phyloP scores from a whole-genome alignment of 1,284 basidiomycete species.

The Caloboletus firmus region DNA sequence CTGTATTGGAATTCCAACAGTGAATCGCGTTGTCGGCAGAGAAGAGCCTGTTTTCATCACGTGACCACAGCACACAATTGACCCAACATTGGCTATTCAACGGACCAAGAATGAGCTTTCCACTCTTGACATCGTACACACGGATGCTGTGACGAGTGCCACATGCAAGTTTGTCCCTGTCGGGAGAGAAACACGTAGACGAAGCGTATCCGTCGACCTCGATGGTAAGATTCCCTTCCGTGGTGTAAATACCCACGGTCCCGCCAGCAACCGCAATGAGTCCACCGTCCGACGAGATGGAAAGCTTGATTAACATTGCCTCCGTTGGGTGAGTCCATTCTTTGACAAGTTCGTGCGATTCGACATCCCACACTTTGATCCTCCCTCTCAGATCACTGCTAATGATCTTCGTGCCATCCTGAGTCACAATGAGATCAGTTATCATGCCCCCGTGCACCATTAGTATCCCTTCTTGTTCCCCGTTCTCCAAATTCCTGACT shows the following conservation, averaged over 20 bases:
- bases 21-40: slow-evolving; percentile 8
- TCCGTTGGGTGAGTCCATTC: background rate
- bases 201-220: too few relatives aligned
- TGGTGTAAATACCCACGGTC: background rate
- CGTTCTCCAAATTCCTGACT: too few relatives aligned
- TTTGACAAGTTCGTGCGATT: background rate
- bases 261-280: background rate
- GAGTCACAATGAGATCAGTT: too few relatives aligned
- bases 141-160: too few relatives aligned
- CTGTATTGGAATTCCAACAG: slow-evolving; percentile 13
- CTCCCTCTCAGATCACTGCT: too few relatives aligned
- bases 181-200: too few relatives aligned
- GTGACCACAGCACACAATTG: slow-evolving; percentile 13
- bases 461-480: too few relatives aligned
- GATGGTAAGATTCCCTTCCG: too few relatives aligned
- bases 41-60: slow-evolving; percentile 4
- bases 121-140: too few relatives aligned
- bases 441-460: too few relatives aligned
- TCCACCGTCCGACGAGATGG: background rate
- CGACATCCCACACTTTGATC: background rate
- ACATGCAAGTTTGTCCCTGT: too few relatives aligned
- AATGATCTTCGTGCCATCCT: too few relatives aligned
- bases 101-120: background rate
- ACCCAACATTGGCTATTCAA: background rate
- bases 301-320: background rate